Evolutionary conservation across 331 rosid species (phyloP).

Genomic region (Prunus yedoensis): DNA sequence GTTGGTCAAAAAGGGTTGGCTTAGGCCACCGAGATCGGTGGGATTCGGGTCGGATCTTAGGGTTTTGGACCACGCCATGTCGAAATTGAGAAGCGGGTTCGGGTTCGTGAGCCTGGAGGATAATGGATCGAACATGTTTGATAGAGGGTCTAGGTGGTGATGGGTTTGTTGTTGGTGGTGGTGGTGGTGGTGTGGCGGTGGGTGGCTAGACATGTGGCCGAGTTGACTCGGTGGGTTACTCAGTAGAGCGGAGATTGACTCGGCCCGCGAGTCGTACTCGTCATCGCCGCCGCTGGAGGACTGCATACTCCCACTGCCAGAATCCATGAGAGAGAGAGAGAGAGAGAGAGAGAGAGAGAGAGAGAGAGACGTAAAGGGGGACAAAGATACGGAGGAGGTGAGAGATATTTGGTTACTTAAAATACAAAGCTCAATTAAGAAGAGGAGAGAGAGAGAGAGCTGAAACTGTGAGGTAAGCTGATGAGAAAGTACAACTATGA

Average conservation of each 20-base stretch:
- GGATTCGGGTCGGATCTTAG: constrained; percentile 59
- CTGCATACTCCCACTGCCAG: constrained; percentile 83
- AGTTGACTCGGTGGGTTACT: constrained; percentile 15
- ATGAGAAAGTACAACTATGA: constrained; percentile 28
- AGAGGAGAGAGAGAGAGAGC: constrained; percentile 21
- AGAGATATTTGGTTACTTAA: constrained; percentile 27
- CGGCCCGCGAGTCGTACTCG: constrained; percentile 85
- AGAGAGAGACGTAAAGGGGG: constrained; percentile 2
- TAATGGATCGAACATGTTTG: constrained; percentile 55
- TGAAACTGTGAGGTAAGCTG: constrained; percentile 2
- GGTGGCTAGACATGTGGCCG: constrained; percentile 23
- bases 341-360: constrained; percentile 4
- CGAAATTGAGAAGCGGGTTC: constrained; percentile 49
- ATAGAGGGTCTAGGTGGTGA: constrained; percentile 46
- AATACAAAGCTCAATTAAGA: constrained; percentile 21
- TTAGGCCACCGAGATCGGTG: constrained; percentile 40
- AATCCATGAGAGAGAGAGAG: constrained; percentile 56
- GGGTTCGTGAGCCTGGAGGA: constrained; percentile 38
- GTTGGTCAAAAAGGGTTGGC: constrained; percentile 34
- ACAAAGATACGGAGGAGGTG: constrained; percentile 12
- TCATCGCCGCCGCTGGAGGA: constrained; percentile 94
- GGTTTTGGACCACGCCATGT: constrained; percentile 59
- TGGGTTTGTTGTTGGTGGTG: constrained; percentile 23
- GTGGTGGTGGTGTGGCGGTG: constrained; percentile 17
- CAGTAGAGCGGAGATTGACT: constrained; percentile 52